Evolutionary conservation across 2,329 filamentous ascomycete species (phyloP), one percentile per base, ranked within the genome.

Genomic region (Xylariomycetidae sp.): DNA sequence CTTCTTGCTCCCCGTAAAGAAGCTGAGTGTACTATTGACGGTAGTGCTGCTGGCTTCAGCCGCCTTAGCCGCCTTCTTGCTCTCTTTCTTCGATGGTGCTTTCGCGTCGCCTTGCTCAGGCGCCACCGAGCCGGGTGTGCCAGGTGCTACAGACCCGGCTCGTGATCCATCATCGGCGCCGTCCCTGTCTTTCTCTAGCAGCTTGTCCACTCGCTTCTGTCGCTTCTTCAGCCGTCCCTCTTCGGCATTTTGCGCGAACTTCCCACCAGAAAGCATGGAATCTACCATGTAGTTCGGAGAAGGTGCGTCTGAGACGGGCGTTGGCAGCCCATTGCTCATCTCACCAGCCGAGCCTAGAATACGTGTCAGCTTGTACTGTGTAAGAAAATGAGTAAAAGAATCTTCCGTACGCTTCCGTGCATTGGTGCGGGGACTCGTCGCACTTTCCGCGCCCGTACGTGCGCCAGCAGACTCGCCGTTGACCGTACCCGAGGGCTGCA

Each of bases 41-140:
- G 80, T 78, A 44, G 90, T 87, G 44, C 82, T 84, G 45, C 81
- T 84, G 38, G 82, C 82, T 52, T 93, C 86, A 0, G 79, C 83
- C 15, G 81, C 74, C 48, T 84, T 85, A 4, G 70, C 67, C 39
- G 86, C 81, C 58, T 82, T 86, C 54, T 82, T 77, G 40, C 69
- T 71, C 57, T 95, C 88, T 63, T 95, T 95, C 69, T 95, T 95
- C 4, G 82, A 84, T 32, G 85, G 71, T 4, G 78, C 71, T 57
- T 88, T 90, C 44, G 35, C 18, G 9, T 57, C 54, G 17, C 76
- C 70, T 1, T 66, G 56, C 34, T 83, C 80, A 1, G 79, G 73
- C 1, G 80, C 76, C 25, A 75, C 69, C 2, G 75, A 67, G 5
- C 75, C 76, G 3, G 80, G 76, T 1, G 76, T 81, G 3, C 72